Evolutionary conservation across 192 early-diverging fungal genomes (phyloP), one percentile per base, ranked within the genome.

Genomic region (Allomyces macrogynus): DNA sequence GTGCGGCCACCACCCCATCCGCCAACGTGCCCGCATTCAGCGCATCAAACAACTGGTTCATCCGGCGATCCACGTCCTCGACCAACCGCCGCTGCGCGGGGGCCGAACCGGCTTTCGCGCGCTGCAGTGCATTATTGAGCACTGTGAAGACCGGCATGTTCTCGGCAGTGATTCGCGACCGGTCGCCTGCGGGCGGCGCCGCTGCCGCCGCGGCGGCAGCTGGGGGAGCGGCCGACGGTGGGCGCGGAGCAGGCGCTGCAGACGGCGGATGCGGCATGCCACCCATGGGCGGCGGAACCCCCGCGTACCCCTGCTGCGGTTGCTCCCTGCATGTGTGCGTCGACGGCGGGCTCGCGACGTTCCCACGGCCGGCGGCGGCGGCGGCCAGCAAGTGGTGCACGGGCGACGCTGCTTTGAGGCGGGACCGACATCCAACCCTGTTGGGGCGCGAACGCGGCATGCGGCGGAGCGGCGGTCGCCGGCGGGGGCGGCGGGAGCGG

Each of bases 11-110:
- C n/a, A 91, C 80, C 22, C 77, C 77, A 23, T 68, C 70, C 1
- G 82, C 78, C 8, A 92, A 71, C 63, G 86, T 82, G 32, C 81
- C 83, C 69, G 86, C 85, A 71, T 94, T 93, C 77, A 95, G 74
- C 74, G 82, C 78, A 73, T 94, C 94, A 73, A 89, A 90, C 61
- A 97, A 68, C 8, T 74, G 72, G 32, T 83, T 78, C 32, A 97
- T 66, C 22, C 86, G 77, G 70, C 87, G 88, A 62, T 93, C 87
- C 4, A 90, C 83, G 62, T 97, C 92, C 67, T 90, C 87, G 70
- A 87, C 78, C 62, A 86, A 77, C 63, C 83, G 76, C 67, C 85
- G 85, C 68, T 88, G 81, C 23, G 76, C 75, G n/a, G 86, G 82
- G 76, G 88, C 11, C 61, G 23, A 24, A 67, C 18, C 74, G 0